Evolutionary conservation across 129 eudicot species (phyloP), one percentile per base, ranked within the genome.

Genomic region (Flaveria bidentis): DNA sequence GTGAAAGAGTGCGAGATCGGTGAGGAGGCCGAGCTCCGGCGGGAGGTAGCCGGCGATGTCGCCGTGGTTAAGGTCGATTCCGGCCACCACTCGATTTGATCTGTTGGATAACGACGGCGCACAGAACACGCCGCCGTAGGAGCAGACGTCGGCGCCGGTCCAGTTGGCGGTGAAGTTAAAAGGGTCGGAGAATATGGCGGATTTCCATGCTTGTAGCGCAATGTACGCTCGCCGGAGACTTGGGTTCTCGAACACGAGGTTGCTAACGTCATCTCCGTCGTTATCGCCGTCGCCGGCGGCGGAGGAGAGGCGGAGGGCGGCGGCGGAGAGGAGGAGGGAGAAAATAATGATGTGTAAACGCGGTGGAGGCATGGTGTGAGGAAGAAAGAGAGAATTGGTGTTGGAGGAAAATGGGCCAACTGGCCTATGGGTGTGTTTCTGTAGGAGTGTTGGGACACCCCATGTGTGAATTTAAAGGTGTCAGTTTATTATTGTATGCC

Each of bases 121-220:
- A 47, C 97, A 94, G 42, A 75, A 94, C 17, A 94, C 89, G 0
- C 97, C 99, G 7, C 69, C 77, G 73, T 91, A 94, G 39, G 86
- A 68, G 72, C 99, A 94, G 18, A 94, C 96, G 4, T 84, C 75
- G 1, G 97, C 68, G 17, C 99, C 97, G 0, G 72, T 86, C 99
- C 99, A 94, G 61, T 84, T 91, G 14, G 88, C 66, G 7, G 99
- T 94, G 73, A 91, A 87, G 82, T 89, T 89, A 18, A 74, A 80
- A 0, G 99, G 99, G 81, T 92, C 97, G 14, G 97, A 92, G 44
- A 86, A 75, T 44, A 92, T 87, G 56, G 93, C 91, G 8, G 74
- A 3, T 74, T 91, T 94, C 97, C 97, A 91, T 30, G 99, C 88
- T 77, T 94, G 99, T 6, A 94, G 82, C 4, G 97, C 99, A 81